A percentile compares a stretch with the other conserved stretches of the same genome.
phyloP scores from a whole-genome alignment of 768 basidiomycete species.

The Boletus pseudo-olivaceus region DNA sequence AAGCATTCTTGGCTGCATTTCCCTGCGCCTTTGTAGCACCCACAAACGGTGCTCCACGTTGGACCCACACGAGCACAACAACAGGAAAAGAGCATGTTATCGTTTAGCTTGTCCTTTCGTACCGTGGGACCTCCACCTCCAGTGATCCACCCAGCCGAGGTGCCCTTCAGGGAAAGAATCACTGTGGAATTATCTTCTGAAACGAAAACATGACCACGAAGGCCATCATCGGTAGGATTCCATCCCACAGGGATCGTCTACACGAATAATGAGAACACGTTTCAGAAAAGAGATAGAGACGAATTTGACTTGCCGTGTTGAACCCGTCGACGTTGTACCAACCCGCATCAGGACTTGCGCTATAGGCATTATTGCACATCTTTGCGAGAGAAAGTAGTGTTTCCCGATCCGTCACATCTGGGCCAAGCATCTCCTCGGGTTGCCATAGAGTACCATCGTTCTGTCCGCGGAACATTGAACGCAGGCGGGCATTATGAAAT shows the following conservation, averaged over 20 bases:
- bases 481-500: constrained; percentile 33
- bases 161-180: constrained; percentile 90
- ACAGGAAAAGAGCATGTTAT: constrained; percentile 93
- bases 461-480: constrained; percentile 38
- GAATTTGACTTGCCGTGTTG: constrained; percentile 46
- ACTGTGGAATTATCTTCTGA: constrained; percentile 80
- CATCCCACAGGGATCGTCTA: constrained; percentile 82
- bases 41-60: constrained; percentile 91
- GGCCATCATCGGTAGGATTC: constrained; percentile 84
- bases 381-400: constrained; percentile 77
- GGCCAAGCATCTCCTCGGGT: constrained; percentile 57
- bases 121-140: constrained; percentile 79
- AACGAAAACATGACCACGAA: constrained; percentile 92
- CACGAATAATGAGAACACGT: not conserved
- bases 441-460: constrained; percentile 55
- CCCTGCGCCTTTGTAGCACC: constrained; percentile 71
- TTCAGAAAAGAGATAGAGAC: not conserved
- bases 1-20: constrained; percentile 81
- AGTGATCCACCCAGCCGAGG: constrained; percentile 65
- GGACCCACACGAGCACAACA: constrained; percentile 95
- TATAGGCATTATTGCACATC: constrained; percentile 88
- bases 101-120: constrained; percentile 89
- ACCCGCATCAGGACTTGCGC: constrained; percentile 41
- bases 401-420: constrained; percentile 68
- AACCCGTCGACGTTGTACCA: constrained; percentile 78